phyloP scores from a whole-genome alignment of 441 rosid genomes.

The Kokia cookei region DNA sequence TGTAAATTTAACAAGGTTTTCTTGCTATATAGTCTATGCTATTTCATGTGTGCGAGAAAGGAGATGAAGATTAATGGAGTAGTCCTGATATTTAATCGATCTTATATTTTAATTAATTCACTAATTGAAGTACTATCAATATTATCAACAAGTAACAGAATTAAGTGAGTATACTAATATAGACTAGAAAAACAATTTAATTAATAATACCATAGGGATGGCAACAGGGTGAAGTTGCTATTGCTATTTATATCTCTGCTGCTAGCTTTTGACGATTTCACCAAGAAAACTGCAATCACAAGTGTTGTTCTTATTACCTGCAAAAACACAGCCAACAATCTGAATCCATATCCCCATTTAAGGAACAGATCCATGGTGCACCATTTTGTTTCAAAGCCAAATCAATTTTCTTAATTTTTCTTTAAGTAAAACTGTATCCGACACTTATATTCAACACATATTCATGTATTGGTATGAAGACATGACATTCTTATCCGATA shows the following conservation, averaged over 20 bases:
- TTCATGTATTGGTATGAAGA: neutral
- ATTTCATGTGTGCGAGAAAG: too few relatives aligned
- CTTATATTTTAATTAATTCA: too few relatives aligned
- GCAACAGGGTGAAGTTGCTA: neutral
- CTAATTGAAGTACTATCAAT: too few relatives aligned
- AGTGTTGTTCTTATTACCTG: constrained; percentile 6
- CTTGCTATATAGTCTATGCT: too few relatives aligned
- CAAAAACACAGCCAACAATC: constrained; percentile 30
- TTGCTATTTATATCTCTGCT: neutral
- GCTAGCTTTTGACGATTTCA: neutral
- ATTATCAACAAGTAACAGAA: too few relatives aligned
- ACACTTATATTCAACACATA: neutral
- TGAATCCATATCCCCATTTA: constrained; percentile 65
- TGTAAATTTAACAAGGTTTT: too few relatives aligned
- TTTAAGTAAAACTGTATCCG: too few relatives aligned
- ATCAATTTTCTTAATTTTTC: constrained; percentile 32
- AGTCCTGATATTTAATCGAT: too few relatives aligned
- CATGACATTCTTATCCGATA: neutral
- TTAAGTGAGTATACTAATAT: too few relatives aligned
- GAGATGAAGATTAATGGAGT: too few relatives aligned
- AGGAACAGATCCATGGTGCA: constrained; percentile 69
- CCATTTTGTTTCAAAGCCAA: constrained; percentile 68
- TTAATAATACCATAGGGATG: too few relatives aligned
- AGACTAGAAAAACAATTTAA: too few relatives aligned
- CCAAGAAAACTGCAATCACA: neutral